Evolutionary conservation across 1,139 yeast species (phyloP).

Genomic region (Taphrina betulina): DNA sequence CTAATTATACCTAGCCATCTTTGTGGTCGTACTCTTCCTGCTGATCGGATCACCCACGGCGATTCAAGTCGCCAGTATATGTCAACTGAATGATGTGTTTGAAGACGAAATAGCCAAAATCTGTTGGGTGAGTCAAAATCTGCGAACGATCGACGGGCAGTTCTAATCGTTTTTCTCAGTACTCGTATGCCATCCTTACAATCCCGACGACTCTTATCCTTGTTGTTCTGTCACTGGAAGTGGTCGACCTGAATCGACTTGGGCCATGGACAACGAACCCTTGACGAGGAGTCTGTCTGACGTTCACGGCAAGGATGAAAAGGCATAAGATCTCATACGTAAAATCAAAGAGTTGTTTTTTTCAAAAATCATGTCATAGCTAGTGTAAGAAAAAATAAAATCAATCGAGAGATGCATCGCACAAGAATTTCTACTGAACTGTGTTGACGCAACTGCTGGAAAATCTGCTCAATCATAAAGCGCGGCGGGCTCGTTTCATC

Average conservation of each 20-base stretch:
- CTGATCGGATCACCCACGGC: slow-evolving; percentile 38
- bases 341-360: too few relatives aligned
- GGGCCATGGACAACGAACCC: slow-evolving; percentile 16
- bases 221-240: slow-evolving; percentile 29
- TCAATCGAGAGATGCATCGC: too few relatives aligned
- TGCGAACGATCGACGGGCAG: not conserved
- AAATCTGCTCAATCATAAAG: too few relatives aligned
- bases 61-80: slow-evolving; percentile 34
- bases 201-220: slow-evolving; percentile 27
- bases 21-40: slow-evolving; percentile 70
- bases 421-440: too few relatives aligned
- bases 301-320: slow-evolving; percentile 68
- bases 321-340: slow-evolving; percentile 73
- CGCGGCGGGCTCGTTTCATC: too few relatives aligned
- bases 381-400: too few relatives aligned
- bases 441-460: too few relatives aligned
- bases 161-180: not conserved
- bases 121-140: slow-evolving; percentile 48
- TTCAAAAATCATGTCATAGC: too few relatives aligned
- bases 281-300: slow-evolving; percentile 44
- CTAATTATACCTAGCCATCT: slow-evolving; percentile 50
- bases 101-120: slow-evolving; percentile 84
- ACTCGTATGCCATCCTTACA: slow-evolving; percentile 26
- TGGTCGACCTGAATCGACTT: slow-evolving; percentile 26
- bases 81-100: slow-evolving; percentile 53